Evolutionary conservation across 352 stramenopile species (phyloP), one percentile per base, ranked within the genome.

Genomic region (Aphanomyces cochlioides): DNA sequence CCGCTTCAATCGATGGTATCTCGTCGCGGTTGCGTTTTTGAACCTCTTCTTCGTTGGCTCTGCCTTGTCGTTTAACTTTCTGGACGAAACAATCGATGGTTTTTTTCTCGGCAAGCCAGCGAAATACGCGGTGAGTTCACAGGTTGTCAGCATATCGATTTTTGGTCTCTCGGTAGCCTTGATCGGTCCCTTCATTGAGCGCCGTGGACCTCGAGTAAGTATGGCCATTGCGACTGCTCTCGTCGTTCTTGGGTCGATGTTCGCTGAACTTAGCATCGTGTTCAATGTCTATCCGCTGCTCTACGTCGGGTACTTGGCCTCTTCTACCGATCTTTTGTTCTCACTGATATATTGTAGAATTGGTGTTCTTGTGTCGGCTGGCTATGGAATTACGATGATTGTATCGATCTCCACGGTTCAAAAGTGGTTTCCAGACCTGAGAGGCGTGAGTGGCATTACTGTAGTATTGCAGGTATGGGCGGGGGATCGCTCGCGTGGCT

Each of bases 391-490:
- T 5, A 36, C 7, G 21, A 17, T 66, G 17, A 37, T 75, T 17
- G 28, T 47, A 21, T 41, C 69, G 0, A 45, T 75, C 3, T 38
- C 39, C 5, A 47, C 36, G 3, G n/a, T 72, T 10, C 58, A 72
- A 41, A 73, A 74, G 13, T 75, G 72, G 72, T 75, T 65, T 67
- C 72, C 72, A 5, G 72, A 75, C 40, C 65, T 37, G 37, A 4
- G 72, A 10, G 72, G 69, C 8, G 48, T 21, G 38, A 75, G 39
- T 34, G 72, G 72, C n/a, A 47, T 75, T n/a, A n/a, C n/a, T n/a
- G n/a, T n/a, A 38, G 39, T 17, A 47, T 76, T 13, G n/a, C 21
- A 3, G 39, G 45, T n/a, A 67, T 75, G 67, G 72, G 69, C 41
- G 15, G 19, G n/a, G 63, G 63, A n/a, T 19, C n/a, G 7, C 17